These are phyloP conservation scores for Stephanodiscus triporus DNA, from an alignment of 108 stramenopile genomes.

Conservation along the genomic window DNA sequence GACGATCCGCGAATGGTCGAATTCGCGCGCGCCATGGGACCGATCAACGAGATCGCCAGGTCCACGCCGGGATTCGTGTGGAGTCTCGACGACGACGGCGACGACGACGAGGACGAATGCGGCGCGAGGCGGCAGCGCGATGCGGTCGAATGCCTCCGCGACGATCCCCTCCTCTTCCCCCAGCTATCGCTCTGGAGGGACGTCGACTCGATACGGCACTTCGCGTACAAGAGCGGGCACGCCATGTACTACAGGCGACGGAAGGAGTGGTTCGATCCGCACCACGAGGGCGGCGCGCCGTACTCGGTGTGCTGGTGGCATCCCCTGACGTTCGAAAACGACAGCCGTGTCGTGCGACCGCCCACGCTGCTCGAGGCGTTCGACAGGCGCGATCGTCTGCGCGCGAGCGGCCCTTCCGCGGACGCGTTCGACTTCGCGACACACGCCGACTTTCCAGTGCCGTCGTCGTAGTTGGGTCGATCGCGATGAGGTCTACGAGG, in stretches of 20 bases:
- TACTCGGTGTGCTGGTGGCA: conserved; percentile 38
- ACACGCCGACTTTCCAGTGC: conserved; percentile 26
- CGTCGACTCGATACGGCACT: conserved; percentile 20
- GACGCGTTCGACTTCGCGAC: conserved; percentile 32
- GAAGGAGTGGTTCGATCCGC: conserved; percentile 27
- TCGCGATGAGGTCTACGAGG: too few relatives aligned
- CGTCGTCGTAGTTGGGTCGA: background rate
- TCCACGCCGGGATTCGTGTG: conserved; percentile 40
- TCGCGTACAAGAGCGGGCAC: conserved; percentile 42
- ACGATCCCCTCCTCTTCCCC: conserved; percentile 36
- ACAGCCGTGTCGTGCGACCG: background rate
- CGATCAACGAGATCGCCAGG: conserved; percentile 31
- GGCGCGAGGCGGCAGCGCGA: background rate
- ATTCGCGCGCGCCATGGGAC: conserved; percentile 31
- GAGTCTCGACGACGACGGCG: conserved; percentile 15
- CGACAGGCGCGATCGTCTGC: conserved; percentile 6
- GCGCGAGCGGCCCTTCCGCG: conserved; percentile 18
- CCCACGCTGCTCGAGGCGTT: conserved; percentile 32
- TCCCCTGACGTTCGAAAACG: background rate
- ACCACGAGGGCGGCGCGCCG: conserved; percentile 1
- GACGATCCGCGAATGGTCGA: conserved; percentile 34
- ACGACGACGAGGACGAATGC: background rate
- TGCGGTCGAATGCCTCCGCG: conserved; percentile 10
- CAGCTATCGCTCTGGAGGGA: conserved; percentile 35
- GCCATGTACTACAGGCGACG: conserved; percentile 44